Percentiles rank a stretch among this genome's conserved stretches.
These are phyloP conservation scores for Lathyrus oleraceus DNA, from an alignment of 306 rosid species.

Conservation along the genomic window DNA sequence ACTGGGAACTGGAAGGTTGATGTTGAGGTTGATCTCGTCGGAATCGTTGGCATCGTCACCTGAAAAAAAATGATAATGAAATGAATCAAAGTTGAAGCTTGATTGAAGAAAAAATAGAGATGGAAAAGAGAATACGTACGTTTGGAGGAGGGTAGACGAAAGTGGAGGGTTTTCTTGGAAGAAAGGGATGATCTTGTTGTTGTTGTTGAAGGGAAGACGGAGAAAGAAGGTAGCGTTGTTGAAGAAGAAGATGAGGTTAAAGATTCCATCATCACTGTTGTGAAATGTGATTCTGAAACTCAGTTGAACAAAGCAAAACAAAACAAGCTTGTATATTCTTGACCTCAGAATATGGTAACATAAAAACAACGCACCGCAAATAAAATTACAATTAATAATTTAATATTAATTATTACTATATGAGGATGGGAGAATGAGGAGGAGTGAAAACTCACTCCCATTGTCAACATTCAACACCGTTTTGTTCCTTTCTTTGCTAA, in stretches of 20 bases:
- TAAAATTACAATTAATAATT: background rate
- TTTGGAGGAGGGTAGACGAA: conserved; percentile 60
- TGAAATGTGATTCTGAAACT: background rate
- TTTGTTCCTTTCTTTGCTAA: no score
- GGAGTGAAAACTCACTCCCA: no score
- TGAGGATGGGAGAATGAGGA: no score
- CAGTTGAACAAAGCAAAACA: background rate
- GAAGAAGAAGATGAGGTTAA: conserved; percentile 51
- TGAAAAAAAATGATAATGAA: conserved; percentile 34
- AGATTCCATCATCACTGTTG: conserved; percentile 53
- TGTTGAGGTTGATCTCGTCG: conserved; percentile 31
- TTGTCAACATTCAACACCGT: no score
- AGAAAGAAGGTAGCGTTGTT: conserved; percentile 50
- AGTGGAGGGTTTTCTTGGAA: conserved; percentile 39
- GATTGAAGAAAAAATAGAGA: background rate
- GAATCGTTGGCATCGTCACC: conserved; percentile 61
- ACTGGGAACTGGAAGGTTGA: conserved; percentile 53
- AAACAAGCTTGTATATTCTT: background rate
- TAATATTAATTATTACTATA: no score
- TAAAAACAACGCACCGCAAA: background rate
- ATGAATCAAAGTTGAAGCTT: background rate
- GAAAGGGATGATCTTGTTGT: conserved; percentile 1
- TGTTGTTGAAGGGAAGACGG: conserved; percentile 30
- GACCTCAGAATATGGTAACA: background rate
- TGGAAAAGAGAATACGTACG: conserved; percentile 50